These are phyloP conservation scores for Cadophora malorum DNA, from an alignment of 2,329 filamentous ascomycete genomes.

Conservation along the genomic window DNA sequence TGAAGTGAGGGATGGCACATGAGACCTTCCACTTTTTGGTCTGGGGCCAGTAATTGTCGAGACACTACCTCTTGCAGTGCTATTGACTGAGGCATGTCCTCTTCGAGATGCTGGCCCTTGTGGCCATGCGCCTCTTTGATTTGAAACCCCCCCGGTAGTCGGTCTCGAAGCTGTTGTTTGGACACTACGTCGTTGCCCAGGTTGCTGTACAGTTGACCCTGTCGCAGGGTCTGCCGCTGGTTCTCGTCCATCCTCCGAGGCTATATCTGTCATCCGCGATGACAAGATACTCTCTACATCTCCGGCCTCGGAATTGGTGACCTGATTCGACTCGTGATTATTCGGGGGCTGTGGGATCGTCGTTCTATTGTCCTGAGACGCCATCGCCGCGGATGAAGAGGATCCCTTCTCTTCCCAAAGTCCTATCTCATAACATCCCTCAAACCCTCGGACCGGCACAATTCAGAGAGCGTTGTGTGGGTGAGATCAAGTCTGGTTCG, in stretches of 20 bases:
- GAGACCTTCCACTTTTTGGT: constrained; percentile 77
- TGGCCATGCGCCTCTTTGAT: constrained; percentile 55
- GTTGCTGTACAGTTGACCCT: constrained; percentile 45
- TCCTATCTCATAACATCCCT: constrained; percentile 33
- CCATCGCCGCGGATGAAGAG: constrained; percentile 32
- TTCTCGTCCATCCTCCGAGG: constrained; percentile 57
- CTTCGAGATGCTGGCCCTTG: constrained; percentile 64
- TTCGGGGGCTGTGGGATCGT: constrained; percentile 34
- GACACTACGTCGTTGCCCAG: constrained; percentile 47
- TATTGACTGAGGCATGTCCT: constrained; percentile 40
- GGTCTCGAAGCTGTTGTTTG: constrained; percentile 58
- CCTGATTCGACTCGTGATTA: constrained; percentile 31
- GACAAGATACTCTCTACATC: constrained; percentile 58
- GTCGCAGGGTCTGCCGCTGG: constrained; percentile 46
- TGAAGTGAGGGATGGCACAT: constrained; percentile 87
- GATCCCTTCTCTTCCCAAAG: constrained; percentile 27
- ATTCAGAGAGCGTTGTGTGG: constrained; percentile 16
- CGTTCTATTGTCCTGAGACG: constrained; percentile 36
- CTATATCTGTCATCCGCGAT: constrained; percentile 61
- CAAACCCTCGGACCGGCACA: constrained; percentile 30
- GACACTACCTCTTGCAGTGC: constrained; percentile 44
- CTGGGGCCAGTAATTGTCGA: constrained; percentile 55
- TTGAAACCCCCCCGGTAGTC: constrained; percentile 60
- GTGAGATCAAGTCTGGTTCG: constrained; percentile 24
- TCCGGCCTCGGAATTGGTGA: constrained; percentile 43